phyloP scores from a whole-genome alignment of 805 yeast species.

The Hemisphaericaspora nanyangensis region DNA sequence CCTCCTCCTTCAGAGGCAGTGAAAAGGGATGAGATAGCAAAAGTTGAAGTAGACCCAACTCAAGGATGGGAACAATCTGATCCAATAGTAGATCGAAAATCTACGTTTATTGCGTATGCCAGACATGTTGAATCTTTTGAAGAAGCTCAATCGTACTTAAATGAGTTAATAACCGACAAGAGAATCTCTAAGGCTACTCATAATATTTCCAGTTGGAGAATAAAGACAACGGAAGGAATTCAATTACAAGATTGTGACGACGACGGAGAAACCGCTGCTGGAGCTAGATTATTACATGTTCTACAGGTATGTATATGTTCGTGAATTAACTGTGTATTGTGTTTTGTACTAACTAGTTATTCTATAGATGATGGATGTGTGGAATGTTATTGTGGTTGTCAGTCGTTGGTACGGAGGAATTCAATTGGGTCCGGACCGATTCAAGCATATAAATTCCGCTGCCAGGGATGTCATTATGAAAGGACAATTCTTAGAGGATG shows the following conservation, averaged over 20 bases:
- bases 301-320: constrained; percentile 46
- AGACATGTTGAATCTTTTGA: constrained; percentile 57
- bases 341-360: constrained; percentile 1
- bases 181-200: constrained; percentile 69
- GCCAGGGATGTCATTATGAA: constrained; percentile 79
- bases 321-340: background rate
- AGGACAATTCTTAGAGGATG: constrained; percentile 47
- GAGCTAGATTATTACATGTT: constrained; percentile 77
- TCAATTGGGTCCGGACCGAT: constrained; percentile 89
- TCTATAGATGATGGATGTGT: constrained; percentile 60
- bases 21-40: background rate
- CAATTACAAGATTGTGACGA: constrained; percentile 86
- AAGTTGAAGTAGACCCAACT: constrained; percentile 39
- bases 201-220: constrained; percentile 85
- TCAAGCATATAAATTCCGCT: constrained; percentile 86
- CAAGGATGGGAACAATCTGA: constrained; percentile 76
- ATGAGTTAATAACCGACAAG: constrained; percentile 55
- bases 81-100: constrained; percentile 76
- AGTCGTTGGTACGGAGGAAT: constrained; percentile 92
- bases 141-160: constrained; percentile 57
- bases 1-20: constrained; percentile 41
- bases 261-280: constrained; percentile 97
- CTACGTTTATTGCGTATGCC: constrained; percentile 80
- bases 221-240: constrained; percentile 52
- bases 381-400: constrained; percentile 84